Base-by-base conservation (phyloP, 2,329 filamentous ascomycete genomes). In the Cryphonectria nitschkei region DNA sequence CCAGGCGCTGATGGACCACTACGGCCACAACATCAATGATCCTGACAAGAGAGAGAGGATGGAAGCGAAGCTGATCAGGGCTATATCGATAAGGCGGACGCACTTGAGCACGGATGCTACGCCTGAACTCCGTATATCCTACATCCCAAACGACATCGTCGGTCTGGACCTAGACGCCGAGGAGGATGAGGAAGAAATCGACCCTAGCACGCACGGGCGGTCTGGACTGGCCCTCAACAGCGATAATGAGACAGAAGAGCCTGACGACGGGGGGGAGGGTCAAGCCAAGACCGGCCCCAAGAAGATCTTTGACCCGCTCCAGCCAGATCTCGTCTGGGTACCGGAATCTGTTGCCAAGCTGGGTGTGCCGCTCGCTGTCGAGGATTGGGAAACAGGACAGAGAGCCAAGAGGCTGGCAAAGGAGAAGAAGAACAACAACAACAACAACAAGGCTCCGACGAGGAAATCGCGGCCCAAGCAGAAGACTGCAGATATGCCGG, bases 41-140 rank as follows among this genome's bases (percentile, higher is more conserved):
- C 46, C 76, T 7, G 75, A 82, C 73, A 70, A 80, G 65, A 75
- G 80, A 75, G 79, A 83, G 69, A 81, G 84, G 62, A 86, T 89
- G 78, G 76, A 83, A 70, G 78, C 81, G 7, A 70, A 50, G 29
- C 80, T 93, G 19, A 84, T 97, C 32, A 87, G 87, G 69, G 87
- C 86, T 1, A 89, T 98, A 11, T 89, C 90, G 68, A 90, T 86
- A 5, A 88, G 86, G 65, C 86, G 95, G 70, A 84, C 84, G 7
- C 94, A 97, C 79, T 87, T 89, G 60, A 90, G 88, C 67, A 95
- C 92, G 0, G 95, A 97, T 77, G 89, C 87, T 0, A 89, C 90
- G 5, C 86, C 90, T 1, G 95, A 98, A 78, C 79, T 98, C 13
- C 90, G 95, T 8, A 81, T 98, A 32, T 90, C 92, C 1, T 97